phyloP scores from a whole-genome alignment of 306 rosid genomes.

The Medicago truncatula region DNA sequence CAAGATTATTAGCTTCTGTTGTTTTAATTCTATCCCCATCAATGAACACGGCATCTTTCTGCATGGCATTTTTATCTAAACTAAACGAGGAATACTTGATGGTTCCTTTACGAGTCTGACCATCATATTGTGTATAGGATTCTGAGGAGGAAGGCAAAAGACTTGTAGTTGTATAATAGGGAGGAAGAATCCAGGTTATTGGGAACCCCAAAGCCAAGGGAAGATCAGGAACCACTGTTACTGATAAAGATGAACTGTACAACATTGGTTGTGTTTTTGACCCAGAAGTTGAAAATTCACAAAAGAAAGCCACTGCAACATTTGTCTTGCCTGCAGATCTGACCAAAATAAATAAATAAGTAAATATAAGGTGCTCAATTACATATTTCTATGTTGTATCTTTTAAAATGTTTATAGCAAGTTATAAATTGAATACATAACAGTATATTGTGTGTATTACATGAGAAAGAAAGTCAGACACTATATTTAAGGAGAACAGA shows the following conservation, averaged over 20 bases:
- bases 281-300: constrained; percentile 65
- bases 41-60: constrained; percentile 71
- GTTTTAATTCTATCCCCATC: constrained; percentile 81
- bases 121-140: constrained; percentile 57
- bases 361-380: constrained; percentile 12
- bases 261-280: constrained; percentile 52
- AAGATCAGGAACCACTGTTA: constrained; percentile 81
- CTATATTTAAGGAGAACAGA: background rate
- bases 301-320: constrained; percentile 71
- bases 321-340: constrained; percentile 91
- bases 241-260: constrained; percentile 73
- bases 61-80: constrained; percentile 60
- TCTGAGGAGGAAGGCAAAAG: constrained; percentile 73
- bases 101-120: constrained; percentile 66
- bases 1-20: constrained; percentile 68
- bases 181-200: constrained; percentile 94
- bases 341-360: constrained; percentile 33
- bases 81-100: constrained; percentile 67
- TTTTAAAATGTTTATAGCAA: constrained; percentile 20
- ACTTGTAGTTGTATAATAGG: constrained; percentile 72
- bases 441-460: constrained; percentile 5
- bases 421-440: constrained; percentile 1
- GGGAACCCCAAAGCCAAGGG: constrained; percentile 91
- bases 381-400: constrained; percentile 3
- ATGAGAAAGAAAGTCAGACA: background rate